Evolutionary conservation across 192 early-diverging fungal genomes (phyloP).

Genomic region (Lobulomyces angularis): DNA sequence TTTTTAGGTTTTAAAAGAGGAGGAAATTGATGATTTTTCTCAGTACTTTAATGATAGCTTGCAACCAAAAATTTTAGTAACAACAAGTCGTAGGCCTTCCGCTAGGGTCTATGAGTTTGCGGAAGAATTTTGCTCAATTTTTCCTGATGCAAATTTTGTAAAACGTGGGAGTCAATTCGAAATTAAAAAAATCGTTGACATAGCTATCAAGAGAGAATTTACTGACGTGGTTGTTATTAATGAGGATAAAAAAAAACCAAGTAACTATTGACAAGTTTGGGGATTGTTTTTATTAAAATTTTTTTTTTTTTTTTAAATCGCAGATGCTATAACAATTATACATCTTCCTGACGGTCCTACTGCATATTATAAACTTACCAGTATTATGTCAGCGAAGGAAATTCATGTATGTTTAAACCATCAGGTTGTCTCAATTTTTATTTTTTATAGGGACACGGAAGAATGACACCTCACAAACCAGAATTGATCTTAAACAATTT

Average conservation of each 20-base stretch:
- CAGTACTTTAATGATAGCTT: slow-evolving; percentile 72
- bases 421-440: slow-evolving; percentile 4
- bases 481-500: slow-evolving; percentile 98
- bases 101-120: slow-evolving; percentile 68
- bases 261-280: slow-evolving; percentile 29
- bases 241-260: slow-evolving; percentile 83
- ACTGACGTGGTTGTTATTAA: slow-evolving; percentile 91
- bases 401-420: slow-evolving; percentile 35
- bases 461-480: slow-evolving; percentile 69
- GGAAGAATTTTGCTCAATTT: slow-evolving; percentile 75
- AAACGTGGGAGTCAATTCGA: slow-evolving; percentile 78
- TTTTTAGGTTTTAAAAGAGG: slow-evolving; percentile 24
- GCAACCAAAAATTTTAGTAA: slow-evolving; percentile 85
- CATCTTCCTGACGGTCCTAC: slow-evolving; percentile 96
- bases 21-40: slow-evolving; percentile 53
- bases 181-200: slow-evolving; percentile 81
- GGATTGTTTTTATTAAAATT: not conserved
- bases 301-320: not conserved
- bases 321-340: slow-evolving; percentile 78
- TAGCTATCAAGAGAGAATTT: slow-evolving; percentile 75
- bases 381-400: slow-evolving; percentile 61
- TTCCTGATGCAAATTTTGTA: slow-evolving; percentile 81
- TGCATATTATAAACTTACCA: slow-evolving; percentile 86
- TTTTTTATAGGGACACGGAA: slow-evolving; percentile 47
- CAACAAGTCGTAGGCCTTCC: slow-evolving; percentile 61